phyloP scores from a whole-genome alignment of 306 rosid genomes.

The Lathyrus sativus region DNA sequence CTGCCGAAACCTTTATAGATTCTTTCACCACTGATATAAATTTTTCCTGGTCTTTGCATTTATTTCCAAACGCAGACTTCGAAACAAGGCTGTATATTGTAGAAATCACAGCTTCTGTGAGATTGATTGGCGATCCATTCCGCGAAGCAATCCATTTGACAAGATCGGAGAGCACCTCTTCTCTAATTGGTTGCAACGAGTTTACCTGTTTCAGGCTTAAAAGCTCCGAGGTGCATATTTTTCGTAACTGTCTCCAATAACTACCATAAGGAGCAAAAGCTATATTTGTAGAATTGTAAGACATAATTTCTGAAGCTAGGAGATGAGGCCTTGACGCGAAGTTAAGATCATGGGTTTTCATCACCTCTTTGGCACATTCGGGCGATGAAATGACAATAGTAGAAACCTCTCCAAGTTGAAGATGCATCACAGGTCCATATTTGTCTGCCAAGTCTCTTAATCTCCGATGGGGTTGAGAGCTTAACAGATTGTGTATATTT shows the following conservation, averaged over 20 bases:
- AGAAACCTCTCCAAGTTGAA: conserved; percentile 50
- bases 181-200: conserved; percentile 37
- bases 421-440: conserved; percentile 50
- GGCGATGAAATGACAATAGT: conserved; percentile 47
- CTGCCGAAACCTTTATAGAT: not conserved
- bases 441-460: conserved; percentile 43
- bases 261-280: conserved; percentile 41
- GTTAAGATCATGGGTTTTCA: conserved; percentile 46
- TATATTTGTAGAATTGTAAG: conserved; percentile 29
- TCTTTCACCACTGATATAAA: conserved; percentile 4
- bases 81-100: conserved; percentile 24
- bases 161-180: conserved; percentile 39
- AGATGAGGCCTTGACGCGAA: conserved; percentile 42
- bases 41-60: conserved; percentile 31
- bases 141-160: conserved; percentile 24
- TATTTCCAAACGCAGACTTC: conserved; percentile 42
- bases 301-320: conserved; percentile 11
- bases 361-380: conserved; percentile 37
- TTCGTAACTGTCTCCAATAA: conserved; percentile 42
- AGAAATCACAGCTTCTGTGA: conserved; percentile 31
- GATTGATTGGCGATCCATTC: conserved; percentile 35
- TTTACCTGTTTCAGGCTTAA: conserved; percentile 36
- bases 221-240: conserved; percentile 42
- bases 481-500: conserved; percentile 27
- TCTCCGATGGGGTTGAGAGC: conserved; percentile 34